These are phyloP conservation scores for Hymenoscyphus linearis DNA, from an alignment of 2,329 filamentous ascomycete genomes.

Conservation along the genomic window DNA sequence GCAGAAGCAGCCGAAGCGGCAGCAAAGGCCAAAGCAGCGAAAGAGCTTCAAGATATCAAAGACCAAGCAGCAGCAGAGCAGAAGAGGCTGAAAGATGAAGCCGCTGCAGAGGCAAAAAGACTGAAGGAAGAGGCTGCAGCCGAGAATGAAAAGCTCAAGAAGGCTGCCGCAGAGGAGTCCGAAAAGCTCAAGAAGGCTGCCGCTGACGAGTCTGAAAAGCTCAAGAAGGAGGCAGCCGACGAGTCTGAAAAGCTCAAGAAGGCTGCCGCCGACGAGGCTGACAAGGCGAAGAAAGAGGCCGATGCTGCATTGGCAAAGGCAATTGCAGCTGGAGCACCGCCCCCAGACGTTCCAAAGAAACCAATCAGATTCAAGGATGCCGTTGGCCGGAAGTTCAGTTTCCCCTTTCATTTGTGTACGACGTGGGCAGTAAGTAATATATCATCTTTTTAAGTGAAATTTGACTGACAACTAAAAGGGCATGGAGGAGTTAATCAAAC, in stretches of 20 bases:
- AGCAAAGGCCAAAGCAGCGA: constrained; percentile 3
- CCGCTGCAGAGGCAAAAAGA: constrained; percentile 12
- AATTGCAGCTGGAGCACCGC: constrained; percentile 4
- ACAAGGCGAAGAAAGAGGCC: neutral
- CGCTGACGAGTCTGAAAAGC: neutral
- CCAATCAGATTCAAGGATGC: constrained; percentile 68
- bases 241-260: constrained; percentile 3
- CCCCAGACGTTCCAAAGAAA: constrained; percentile 9
- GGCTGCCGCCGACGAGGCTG: constrained; percentile 2
- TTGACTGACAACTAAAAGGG: constrained; percentile 47
- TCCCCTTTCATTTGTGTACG: constrained; percentile 77
- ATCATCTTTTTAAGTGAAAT: constrained; percentile 1
- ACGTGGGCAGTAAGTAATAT: constrained; percentile 66
- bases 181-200: neutral
- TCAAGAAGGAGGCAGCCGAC: neutral
- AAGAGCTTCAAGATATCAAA: constrained; percentile 7
- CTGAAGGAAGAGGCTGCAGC: constrained; percentile 11
- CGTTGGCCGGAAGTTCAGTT: constrained; percentile 85
- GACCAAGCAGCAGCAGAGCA: constrained; percentile 9
- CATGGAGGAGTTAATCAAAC: constrained; percentile 81
- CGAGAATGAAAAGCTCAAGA: constrained; percentile 9
- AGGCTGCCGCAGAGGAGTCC: constrained; percentile 4
- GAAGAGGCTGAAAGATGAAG: constrained; percentile 11
- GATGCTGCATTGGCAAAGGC: constrained; percentile 5
- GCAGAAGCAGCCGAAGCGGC: constrained; percentile 9